Evolutionary conservation across 352 stramenopile genomes (phyloP).

Genomic region (Globisporangium recalcitrans): DNA sequence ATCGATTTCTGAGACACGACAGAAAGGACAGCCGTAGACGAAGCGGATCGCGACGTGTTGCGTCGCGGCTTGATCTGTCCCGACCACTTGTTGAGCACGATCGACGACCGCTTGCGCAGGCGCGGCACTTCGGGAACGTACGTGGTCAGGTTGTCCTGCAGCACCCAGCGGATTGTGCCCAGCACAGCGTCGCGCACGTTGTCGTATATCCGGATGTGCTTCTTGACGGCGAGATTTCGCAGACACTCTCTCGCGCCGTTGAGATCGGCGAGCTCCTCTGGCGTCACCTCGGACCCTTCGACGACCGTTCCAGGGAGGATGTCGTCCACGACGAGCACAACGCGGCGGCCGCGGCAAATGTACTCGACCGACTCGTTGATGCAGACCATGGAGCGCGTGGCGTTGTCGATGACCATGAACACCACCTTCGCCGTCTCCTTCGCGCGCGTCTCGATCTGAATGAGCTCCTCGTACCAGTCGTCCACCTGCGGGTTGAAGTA

Average conservation of each 20-base stretch:
- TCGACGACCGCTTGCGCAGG: slow-evolving; percentile 71
- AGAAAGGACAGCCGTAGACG: slow-evolving; percentile 48
- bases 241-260: slow-evolving; percentile 81
- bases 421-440: slow-evolving; percentile 83
- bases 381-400: slow-evolving; percentile 76
- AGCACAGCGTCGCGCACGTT: slow-evolving; percentile 40
- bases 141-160: slow-evolving; percentile 38
- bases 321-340: slow-evolving; percentile 82
- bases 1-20: slow-evolving; percentile 29
- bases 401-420: slow-evolving; percentile 80
- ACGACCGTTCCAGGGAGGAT: slow-evolving; percentile 44
- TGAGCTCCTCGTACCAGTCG: slow-evolving; percentile 84
- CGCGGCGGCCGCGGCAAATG: slow-evolving; percentile 65
- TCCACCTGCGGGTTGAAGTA: slow-evolving; percentile 90
- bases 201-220: slow-evolving; percentile 46
- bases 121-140: slow-evolving; percentile 40
- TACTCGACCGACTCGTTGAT: slow-evolving; percentile 88
- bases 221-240: slow-evolving; percentile 47
- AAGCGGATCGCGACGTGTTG: slow-evolving; percentile 59
- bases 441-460: slow-evolving; percentile 68
- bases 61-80: slow-evolving; percentile 42
- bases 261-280: slow-evolving; percentile 70
- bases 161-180: slow-evolving; percentile 47
- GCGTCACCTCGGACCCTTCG: slow-evolving; percentile 44
- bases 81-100: slow-evolving; percentile 67